These are phyloP conservation scores for Eremomyces bilateralis DNA, from an alignment of 495 filamentous ascomycete genomes.

Conservation along the genomic window DNA sequence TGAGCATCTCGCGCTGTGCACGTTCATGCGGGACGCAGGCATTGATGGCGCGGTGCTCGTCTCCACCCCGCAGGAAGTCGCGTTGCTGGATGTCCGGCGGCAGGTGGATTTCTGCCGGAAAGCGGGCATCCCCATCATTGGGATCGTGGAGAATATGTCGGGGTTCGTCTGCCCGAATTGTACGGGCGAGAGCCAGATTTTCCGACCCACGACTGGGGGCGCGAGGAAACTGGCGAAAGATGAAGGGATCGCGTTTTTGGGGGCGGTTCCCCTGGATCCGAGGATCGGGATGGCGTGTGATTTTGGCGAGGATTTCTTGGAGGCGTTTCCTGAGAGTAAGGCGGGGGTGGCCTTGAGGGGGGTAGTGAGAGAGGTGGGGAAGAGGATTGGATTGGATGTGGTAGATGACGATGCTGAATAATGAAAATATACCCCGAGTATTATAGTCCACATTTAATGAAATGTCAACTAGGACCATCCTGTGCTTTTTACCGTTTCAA, in stretches of 20 bases:
- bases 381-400: conserved; percentile 34
- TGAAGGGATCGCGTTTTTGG: conserved; percentile 69
- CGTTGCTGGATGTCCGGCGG: conserved; percentile 76
- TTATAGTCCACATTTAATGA: too few species aligned
- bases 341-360: conserved; percentile 54
- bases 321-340: conserved; percentile 77
- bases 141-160: conserved; percentile 93
- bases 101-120: conserved; percentile 95
- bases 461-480: too few species aligned
- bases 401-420: too few species aligned
- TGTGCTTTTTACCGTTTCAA: too few species aligned
- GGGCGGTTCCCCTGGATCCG: conserved; percentile 81
- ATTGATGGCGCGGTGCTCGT: conserved; percentile 87
- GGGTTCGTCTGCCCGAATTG: conserved; percentile 90
- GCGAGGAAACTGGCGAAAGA: conserved; percentile 59
- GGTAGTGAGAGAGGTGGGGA: conserved; percentile 50
- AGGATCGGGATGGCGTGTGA: conserved; percentile 91
- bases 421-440: too few species aligned
- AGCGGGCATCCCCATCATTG: conserved; percentile 70
- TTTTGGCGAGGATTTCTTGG: conserved; percentile 93
- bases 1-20: conserved; percentile 84
- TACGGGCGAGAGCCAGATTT: conserved; percentile 61
- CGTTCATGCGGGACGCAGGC: conserved; percentile 63
- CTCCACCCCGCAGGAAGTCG: conserved; percentile 91
- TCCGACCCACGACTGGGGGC: conserved; percentile 78